Base-by-base conservation (phyloP, 2,329 filamentous ascomycete species). In the Pezicula carpinea region DNA sequence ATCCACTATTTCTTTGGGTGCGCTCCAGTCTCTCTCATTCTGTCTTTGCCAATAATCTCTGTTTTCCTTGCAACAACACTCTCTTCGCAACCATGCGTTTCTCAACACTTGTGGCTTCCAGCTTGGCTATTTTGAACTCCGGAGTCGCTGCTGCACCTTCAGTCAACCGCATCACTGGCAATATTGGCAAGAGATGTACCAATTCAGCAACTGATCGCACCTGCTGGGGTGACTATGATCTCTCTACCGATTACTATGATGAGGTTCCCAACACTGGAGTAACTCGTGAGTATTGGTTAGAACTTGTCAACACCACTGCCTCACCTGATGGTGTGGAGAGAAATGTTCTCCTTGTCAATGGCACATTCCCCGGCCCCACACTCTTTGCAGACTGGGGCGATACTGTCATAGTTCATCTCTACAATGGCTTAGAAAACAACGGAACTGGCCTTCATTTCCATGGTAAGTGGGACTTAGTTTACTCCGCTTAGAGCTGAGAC, bases 1-100 rank as follows among this genome's bases (percentile, higher is more conserved):
- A n/a, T n/a, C n/a, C n/a, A 82, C 83, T 2, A 78, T 85, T 47
- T 64, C 76, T 0, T 72, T 74, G 0, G 74, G 36, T 39, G 43
- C 18, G 22, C 11, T 22, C 3, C 4, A 23, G 38, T 23, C 19
- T 40, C 22, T 8, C 11, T 23, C 19, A 14, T 23, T 40, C n/a
- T 23, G 8, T 21, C 6, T 6, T 40, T 40, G 18, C 14, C 38
- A 21, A 13, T 23, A 13, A 6, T 21, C 38, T 23, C n/a, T 38
- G 17, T 5, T 21, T 38, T 21, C 17, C 18, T 23, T 40, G 14
- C 21, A 5, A n/a, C 22, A 23, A n/a, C 18, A 21, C n/a, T 23
- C 22, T 14, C 21, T 10, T 40, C 10, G 11, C 21, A 8, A 23
- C 6, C 11, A 23, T 40, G 19, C 22, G 18, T 29, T 23, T 26